Percentiles rank a stretch among this genome's conserved stretches.
These are phyloP conservation scores for Rhodotorula taiwanensis DNA, from an alignment of 768 basidiomycete species.

Conservation along the genomic window DNA sequence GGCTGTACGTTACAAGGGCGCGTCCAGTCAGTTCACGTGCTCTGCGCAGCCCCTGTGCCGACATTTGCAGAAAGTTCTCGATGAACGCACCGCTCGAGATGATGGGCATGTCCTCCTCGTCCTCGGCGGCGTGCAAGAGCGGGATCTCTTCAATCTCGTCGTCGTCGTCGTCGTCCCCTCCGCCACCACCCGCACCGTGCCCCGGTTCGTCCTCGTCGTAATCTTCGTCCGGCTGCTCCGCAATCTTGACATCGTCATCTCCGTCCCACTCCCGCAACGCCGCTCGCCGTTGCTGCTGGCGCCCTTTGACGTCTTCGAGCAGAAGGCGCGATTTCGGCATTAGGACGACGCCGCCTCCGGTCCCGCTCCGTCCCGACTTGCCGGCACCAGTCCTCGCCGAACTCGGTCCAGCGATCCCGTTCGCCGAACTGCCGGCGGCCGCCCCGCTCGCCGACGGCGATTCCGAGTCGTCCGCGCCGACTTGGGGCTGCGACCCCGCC, in stretches of 20 bases:
- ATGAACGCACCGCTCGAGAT: constrained; percentile 25
- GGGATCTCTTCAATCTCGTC: constrained; percentile 42
- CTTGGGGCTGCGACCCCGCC: not conserved
- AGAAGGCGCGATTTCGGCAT: constrained; percentile 35
- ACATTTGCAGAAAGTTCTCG: too few relatives aligned
- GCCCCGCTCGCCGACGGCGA: not conserved
- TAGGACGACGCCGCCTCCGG: constrained; percentile 4
- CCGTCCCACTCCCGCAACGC: constrained; percentile 17
- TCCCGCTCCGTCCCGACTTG: not conserved
- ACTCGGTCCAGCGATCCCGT: not conserved
- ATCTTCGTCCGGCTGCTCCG: too few relatives aligned
- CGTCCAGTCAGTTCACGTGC: too few relatives aligned
- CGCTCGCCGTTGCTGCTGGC: constrained; percentile 39
- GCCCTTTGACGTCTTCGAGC: constrained; percentile 49
- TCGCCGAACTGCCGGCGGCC: too few relatives aligned
- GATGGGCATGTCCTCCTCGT: constrained; percentile 20
- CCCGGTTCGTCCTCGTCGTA: too few relatives aligned
- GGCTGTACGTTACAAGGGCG: too few relatives aligned
- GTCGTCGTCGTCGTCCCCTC: constrained; percentile 39
- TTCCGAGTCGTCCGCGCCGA: not conserved
- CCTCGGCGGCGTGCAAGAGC: not conserved
- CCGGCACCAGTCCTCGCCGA: not conserved
- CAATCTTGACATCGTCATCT: too few relatives aligned
- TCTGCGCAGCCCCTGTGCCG: too few relatives aligned
- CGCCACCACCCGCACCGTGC: too few relatives aligned